Percentiles rank a stretch among this genome's conserved stretches.
These are phyloP conservation scores for Holtermanniella nyarrowii DNA, from an alignment of 768 basidiomycete species.

Conservation along the genomic window DNA sequence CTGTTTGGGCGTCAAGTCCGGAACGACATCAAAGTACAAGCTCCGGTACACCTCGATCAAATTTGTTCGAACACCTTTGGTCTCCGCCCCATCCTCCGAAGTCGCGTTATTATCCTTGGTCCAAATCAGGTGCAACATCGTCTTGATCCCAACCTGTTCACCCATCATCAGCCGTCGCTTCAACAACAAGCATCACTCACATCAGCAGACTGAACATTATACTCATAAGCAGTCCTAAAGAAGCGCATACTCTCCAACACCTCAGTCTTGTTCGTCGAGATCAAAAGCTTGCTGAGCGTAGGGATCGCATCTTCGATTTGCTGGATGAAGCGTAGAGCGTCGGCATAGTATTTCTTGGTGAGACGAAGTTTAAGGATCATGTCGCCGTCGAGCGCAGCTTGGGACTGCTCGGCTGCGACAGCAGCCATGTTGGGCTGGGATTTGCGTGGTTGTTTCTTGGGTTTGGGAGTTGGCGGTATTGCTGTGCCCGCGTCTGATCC, in stretches of 20 bases:
- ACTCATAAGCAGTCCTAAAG: slow-evolving; percentile 70
- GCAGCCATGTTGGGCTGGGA: slow-evolving; percentile 54
- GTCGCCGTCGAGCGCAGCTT: slow-evolving; percentile 59
- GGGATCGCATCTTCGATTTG: slow-evolving; percentile 60
- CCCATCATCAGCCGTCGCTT: neutral
- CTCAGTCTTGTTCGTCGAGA: slow-evolving; percentile 53
- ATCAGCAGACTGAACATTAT: slow-evolving; percentile 66
- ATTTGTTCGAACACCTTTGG: slow-evolving; percentile 77
- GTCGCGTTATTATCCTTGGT: slow-evolving; percentile 77
- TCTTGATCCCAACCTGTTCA: slow-evolving; percentile 72
- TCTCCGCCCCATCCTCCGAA: slow-evolving; percentile 64
- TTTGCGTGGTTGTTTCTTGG: slow-evolving; percentile 42
- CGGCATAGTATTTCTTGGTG: slow-evolving; percentile 74
- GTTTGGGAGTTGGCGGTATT: slow-evolving; percentile 11
- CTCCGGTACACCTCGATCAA: slow-evolving; percentile 78
- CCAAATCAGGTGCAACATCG: slow-evolving; percentile 97
- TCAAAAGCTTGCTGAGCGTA: slow-evolving; percentile 63
- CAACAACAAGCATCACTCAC: slow-evolving; percentile 41
- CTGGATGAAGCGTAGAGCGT: slow-evolving; percentile 73
- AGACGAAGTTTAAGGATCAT: slow-evolving; percentile 58
- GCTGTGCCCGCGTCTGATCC: slow-evolving; percentile 12
- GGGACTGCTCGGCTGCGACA: slow-evolving; percentile 59
- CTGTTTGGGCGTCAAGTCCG: slow-evolving; percentile 64
- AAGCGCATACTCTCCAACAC: slow-evolving; percentile 54
- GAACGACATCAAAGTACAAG: slow-evolving; percentile 77